These are phyloP conservation scores for Talaromyces proteolyticus DNA, from an alignment of 495 filamentous ascomycete species.

Conservation along the genomic window DNA sequence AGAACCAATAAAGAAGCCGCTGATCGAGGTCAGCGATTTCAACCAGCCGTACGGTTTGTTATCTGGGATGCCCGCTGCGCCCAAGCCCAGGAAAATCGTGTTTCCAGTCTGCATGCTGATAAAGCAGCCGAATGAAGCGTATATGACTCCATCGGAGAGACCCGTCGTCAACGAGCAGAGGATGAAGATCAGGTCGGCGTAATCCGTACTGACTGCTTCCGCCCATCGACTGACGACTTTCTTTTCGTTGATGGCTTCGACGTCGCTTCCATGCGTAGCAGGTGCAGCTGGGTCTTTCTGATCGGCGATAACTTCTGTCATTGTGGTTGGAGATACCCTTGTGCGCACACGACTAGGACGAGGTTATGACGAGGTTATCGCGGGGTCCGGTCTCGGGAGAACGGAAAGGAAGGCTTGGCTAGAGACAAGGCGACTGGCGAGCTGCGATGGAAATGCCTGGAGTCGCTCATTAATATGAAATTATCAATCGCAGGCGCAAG, in stretches of 20 bases:
- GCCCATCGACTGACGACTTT: slow-evolving; percentile 17
- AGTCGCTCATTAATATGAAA: too few species aligned
- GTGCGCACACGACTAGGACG: too few species aligned
- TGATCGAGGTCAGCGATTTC: slow-evolving; percentile 56
- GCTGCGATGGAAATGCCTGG: too few species aligned
- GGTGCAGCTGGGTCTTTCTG: neutral
- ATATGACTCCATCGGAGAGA: slow-evolving; percentile 55
- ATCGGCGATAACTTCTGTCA: neutral
- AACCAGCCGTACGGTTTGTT: slow-evolving; percentile 55
- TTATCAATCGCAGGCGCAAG: too few species aligned
- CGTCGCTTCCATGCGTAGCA: neutral
- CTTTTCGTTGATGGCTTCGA: neutral
- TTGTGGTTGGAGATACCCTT: neutral
- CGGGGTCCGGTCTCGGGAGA: too few species aligned
- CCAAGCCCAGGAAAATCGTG: slow-evolving; percentile 62
- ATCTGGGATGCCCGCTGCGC: slow-evolving; percentile 45
- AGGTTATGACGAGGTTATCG: neutral
- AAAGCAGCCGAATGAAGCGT: slow-evolving; percentile 58
- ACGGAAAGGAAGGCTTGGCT: too few species aligned
- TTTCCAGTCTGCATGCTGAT: slow-evolving; percentile 64
- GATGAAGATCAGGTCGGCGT: slow-evolving; percentile 50
- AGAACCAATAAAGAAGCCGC: slow-evolving; percentile 49
- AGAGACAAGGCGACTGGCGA: neutral
- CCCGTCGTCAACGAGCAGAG: slow-evolving; percentile 52
- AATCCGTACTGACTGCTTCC: slow-evolving; percentile 28